Evolutionary conservation across 768 basidiomycete genomes (phyloP), one percentile per base, ranked within the genome.

Genomic region (Botryobasidium botryosum): DNA sequence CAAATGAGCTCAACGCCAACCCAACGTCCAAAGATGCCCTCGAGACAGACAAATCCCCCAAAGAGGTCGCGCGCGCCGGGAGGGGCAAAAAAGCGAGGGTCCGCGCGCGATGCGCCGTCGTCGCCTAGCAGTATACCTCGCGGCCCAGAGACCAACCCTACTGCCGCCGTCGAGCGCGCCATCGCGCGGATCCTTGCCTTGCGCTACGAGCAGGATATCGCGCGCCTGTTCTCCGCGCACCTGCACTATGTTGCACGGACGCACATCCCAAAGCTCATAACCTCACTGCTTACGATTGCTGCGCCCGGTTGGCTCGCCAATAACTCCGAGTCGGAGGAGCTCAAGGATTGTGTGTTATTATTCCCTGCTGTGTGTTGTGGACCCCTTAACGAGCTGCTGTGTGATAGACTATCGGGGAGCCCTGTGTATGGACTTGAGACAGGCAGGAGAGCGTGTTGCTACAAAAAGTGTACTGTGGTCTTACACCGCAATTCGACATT

Each of bases 401-500:
- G n/a, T n/a, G 37, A 13, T 24, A 23, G 47, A 79, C 56, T 74
- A 81, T 58, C 67, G 79, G 15, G 67, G 73, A 1, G 70, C 69
- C 38, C 71, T 83, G 49, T 69, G 68, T 48, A 81, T 83, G 79
- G 79, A 83, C 56, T 68, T 83, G 59, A 68, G 80, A 24, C 77
- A 83, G 58, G 75, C 77, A 0, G 80, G 79, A 15, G 79, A 82
- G 52, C 68, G 79, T 25, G 77, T 81, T 17, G 80, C 80, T 6
- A 81, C 79, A 6, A 82, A 80, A 66, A 79, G 76, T 52, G 76
- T 81, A 17, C 60, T 82, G 44, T 82, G 79, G 79, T 77, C 76
- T 1, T 82, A 82, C 59, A 82, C 80, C 2, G 79, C 77, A 26
- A 61, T 82, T 24, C 62, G 79, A 46, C 75, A 82, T 60, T 82